Evolutionary conservation across 129 eudicot species (phyloP).

Genomic region (Tanacetum coccineum): DNA sequence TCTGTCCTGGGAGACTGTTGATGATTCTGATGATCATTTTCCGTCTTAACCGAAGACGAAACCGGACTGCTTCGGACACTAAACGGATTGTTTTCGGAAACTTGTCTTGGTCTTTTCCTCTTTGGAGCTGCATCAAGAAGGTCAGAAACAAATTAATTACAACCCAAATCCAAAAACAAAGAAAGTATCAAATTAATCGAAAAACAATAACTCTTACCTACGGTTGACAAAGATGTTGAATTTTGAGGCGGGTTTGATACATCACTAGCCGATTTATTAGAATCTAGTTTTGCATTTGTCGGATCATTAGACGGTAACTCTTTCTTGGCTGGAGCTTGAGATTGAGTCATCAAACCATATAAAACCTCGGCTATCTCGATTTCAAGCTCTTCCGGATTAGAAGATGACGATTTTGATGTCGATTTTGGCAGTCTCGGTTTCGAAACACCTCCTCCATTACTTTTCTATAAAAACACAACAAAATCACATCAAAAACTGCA

Average conservation of each 20-base stretch:
- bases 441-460: slow-evolving; percentile 39
- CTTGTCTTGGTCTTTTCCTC: slow-evolving; percentile 84
- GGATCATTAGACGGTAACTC: slow-evolving; percentile 43
- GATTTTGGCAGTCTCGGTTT: slow-evolving; percentile 76
- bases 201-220: slow-evolving; percentile 34
- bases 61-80: slow-evolving; percentile 50
- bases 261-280: slow-evolving; percentile 53
- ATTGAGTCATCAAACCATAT: slow-evolving; percentile 82
- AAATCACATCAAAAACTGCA: not conserved
- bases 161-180: not conserved
- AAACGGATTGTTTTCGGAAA: slow-evolving; percentile 43
- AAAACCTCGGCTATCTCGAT: slow-evolving; percentile 95
- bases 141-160: not conserved
- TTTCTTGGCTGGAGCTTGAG: slow-evolving; percentile 72
- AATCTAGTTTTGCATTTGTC: slow-evolving; percentile 31
- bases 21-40: slow-evolving; percentile 46
- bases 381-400: slow-evolving; percentile 91
- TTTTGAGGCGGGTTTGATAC: slow-evolving; percentile 40
- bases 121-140: slow-evolving; percentile 61
- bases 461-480: slow-evolving; percentile 45
- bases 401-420: slow-evolving; percentile 57
- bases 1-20: slow-evolving; percentile 55
- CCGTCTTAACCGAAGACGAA: slow-evolving; percentile 47
- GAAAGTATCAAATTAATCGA: not conserved
- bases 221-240: slow-evolving; percentile 45